Base-by-base conservation (phyloP, 2,329 filamentous ascomycete species). In the Aspergillus viridinutans region DNA sequence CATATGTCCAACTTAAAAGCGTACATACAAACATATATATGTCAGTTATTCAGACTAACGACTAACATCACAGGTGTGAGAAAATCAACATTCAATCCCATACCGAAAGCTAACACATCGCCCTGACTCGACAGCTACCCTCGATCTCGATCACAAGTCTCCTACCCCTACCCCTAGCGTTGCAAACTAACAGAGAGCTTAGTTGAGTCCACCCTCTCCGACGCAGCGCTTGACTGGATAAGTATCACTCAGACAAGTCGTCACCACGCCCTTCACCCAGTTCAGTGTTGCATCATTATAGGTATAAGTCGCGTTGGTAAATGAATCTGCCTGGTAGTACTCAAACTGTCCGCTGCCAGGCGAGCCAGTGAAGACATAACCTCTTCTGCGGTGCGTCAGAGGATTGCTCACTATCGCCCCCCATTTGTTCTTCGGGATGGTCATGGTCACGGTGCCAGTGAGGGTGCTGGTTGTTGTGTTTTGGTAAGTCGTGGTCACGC, bases 351-450 rank as follows among this genome's bases (percentile, higher is more conserved):
- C 61, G 21, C 35, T 55, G 2, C 59, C 61, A 21, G 61, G 59
- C 42, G 56, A 38, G 17, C 61, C 61, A n/a, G 14, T 58, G 49
- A 60, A 63, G 6, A 63, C 59, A 47, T 63, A 63, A 14, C 61
- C 61, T 4, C 52, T 40, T n/a, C 52, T 54, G 10, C 61, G 61
- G 28, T 60, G 50, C 21, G 61, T 63, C 32, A 58, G 26, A 0
- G 61, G 61, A 50, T 63, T 63, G 49, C 61, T 63, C 6, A 63
- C 55, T 40, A 63, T 60, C 3, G 59, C 57, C 9, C 61, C 61
- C 59, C 59, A 63, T 54, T 28, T 56, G 52, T 55, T 55, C 32
- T 58, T 53, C 4, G 61, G 61, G 25, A 63, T 63, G 2, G 61
- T 63, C 61, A 61, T 60, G 17, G 61, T 61, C 10, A 58, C 61